Percentiles rank a stretch among this genome's conserved stretches.
These are phyloP conservation scores for Arthroderma uncinatum DNA, from an alignment of 2,329 filamentous ascomycete genomes.

Conservation along the genomic window DNA sequence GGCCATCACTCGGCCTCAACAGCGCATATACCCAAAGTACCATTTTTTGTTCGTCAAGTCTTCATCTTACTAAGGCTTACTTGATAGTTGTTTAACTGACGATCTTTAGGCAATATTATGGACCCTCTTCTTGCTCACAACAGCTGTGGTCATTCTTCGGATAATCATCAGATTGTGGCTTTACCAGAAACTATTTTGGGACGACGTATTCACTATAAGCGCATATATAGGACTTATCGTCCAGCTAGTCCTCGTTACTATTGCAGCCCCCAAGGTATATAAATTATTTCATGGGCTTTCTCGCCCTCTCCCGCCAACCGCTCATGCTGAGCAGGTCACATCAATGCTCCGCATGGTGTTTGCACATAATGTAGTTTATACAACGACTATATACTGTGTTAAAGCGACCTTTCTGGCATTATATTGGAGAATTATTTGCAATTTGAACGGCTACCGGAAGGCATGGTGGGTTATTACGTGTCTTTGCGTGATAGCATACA, in stretches of 20 bases:
- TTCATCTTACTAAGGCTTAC: too few relatives aligned
- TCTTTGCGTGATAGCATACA: neutral
- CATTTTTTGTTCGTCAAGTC: neutral
- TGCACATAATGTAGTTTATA: constrained; percentile 6
- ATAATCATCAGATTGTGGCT: constrained; percentile 11
- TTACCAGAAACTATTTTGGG: constrained; percentile 11
- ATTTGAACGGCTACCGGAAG: constrained; percentile 7
- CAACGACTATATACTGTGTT: constrained; percentile 8
- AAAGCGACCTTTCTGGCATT: constrained; percentile 12
- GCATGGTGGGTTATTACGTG: constrained; percentile 10
- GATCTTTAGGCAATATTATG: constrained; percentile 6
- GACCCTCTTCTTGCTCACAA: constrained; percentile 10
- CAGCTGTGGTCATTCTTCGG: constrained; percentile 9
- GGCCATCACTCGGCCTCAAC: neutral
- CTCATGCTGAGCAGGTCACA: constrained; percentile 7
- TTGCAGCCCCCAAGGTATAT: constrained; percentile 9
- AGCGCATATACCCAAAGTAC: neutral
- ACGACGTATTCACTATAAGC: constrained; percentile 8
- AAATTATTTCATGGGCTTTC: constrained; percentile 7
- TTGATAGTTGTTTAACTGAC: neutral
- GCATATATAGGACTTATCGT: constrained; percentile 6
- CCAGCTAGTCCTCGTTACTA: constrained; percentile 5
- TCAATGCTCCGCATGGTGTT: constrained; percentile 8
- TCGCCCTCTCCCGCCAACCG: constrained; percentile 1
- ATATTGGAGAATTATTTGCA: constrained; percentile 10